Base-by-base conservation (phyloP, 441 rosid genomes). In the Mallotus japonicus region DNA sequence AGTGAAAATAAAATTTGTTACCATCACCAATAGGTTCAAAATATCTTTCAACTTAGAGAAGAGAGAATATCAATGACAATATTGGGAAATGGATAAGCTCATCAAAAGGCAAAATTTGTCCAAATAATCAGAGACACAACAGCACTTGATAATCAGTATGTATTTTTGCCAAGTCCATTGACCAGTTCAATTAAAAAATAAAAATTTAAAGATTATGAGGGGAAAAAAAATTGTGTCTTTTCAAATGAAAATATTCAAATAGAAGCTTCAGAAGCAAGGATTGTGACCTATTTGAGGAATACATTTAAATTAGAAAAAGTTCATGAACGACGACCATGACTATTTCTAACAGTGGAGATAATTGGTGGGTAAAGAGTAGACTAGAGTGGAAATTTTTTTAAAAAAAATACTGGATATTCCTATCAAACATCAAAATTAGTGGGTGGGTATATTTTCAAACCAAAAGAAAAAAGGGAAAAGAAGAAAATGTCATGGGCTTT, bases 321-420 rank as follows among this genome's bases (percentile, higher is more conserved):
- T 24, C 28, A 24, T 24, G 28, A 24, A 24, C 28, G 1, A 24
- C 47, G 77, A 56, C 59, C 65, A 72, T 49, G 76, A 62, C 65
- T 19, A 77, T 62, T 67, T 71, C 81, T 54, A 79, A 68, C 16
- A 57, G 15, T 66, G 69, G 67, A 57, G 65, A 70, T 63, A 74
- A 42, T 40, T 20, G 17, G 11, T 8, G 8, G 16, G 5, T 46
- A n/a, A n/a, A 34, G 51, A 16, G 51, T 19, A 34, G 57, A 59
- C 50, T 42, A 64, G 8, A 40, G 5, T 24, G 28, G 28, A 24
- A 24, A 24, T 24, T 24, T 0, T 24, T 24, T 24, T 24, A 0
- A 24, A 34, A 74, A 55, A 24, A 24, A 24, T 40, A 62, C 50
- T 51, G 24, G 57, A 44, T 8, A 66, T 54, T n/a, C 40, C 12